Evolutionary conservation across 257 asterid species (phyloP).

Genomic region (Salvia rosmarinus): DNA sequence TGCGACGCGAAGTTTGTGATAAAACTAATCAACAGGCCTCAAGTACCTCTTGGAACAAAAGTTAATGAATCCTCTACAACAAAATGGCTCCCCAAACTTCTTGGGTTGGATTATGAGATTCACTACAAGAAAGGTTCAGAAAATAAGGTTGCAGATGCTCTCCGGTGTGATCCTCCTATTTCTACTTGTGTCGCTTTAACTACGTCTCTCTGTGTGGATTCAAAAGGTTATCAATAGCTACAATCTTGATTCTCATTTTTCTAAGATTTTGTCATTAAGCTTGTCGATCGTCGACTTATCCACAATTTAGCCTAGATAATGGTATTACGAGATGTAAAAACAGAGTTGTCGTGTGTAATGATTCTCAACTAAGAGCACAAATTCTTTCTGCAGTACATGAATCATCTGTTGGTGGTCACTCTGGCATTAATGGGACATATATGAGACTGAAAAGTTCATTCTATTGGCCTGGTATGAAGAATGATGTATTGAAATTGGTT

Average conservation of each 20-base stretch:
- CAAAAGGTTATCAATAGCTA: not conserved
- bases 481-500: not conserved
- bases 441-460: not conserved
- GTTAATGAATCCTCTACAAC: not conserved
- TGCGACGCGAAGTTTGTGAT: not conserved
- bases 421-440: not conserved
- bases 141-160: not conserved
- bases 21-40: not conserved
- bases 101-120: not conserved
- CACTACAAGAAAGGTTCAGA: not conserved
- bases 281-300: not conserved
- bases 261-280: not conserved
- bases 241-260: not conserved
- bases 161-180: not conserved
- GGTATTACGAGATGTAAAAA: not conserved
- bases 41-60: not conserved
- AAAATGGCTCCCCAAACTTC: not conserved
- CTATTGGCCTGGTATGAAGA: not conserved
- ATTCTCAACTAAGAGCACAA: not conserved
- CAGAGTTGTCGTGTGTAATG: not conserved
- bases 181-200: not conserved
- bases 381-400: not conserved
- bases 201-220: not conserved
- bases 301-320: not conserved
- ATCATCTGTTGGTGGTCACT: not conserved